Conservation (phyloP, 306 rosid genomes). For the Trifolium subterraneum region DNA sequence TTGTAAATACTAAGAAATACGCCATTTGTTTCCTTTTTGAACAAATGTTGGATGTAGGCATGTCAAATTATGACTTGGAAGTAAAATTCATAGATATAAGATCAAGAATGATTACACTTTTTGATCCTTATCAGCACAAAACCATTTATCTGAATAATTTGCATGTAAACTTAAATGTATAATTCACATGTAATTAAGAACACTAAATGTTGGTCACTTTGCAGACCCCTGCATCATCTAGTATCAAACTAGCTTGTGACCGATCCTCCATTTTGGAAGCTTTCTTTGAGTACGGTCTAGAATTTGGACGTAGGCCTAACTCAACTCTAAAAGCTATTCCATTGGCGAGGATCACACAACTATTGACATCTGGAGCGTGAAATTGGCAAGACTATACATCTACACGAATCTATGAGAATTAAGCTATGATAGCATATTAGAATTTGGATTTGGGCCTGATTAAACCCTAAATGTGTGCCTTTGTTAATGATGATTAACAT, state of each 20-base stretch:
- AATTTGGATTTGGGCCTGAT: background rate
- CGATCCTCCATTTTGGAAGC: background rate
- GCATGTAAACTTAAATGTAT: background rate
- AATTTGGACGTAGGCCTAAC: background rate
- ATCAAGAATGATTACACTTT: background rate
- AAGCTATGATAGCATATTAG: background rate
- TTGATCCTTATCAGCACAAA: conserved; percentile 1
- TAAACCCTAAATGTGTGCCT: background rate
- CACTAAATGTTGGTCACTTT: conserved; percentile 20
- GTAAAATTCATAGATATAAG: background rate
- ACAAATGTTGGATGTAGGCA: background rate
- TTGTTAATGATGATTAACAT: no score
- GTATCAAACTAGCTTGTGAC: background rate
- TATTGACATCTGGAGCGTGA: background rate
- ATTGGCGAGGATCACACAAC: background rate
- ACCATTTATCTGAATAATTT: conserved; percentile 17
- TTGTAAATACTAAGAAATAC: no score
- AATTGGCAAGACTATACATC: background rate
- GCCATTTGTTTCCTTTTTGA: no score
- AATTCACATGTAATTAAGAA: conserved; percentile 12
- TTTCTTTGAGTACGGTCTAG: conserved; percentile 6
- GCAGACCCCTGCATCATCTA: background rate
- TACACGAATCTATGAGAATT: background rate
- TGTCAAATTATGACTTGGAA: background rate
- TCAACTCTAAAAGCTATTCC: background rate